phyloP scores from a whole-genome alignment of 2,329 filamentous ascomycete genomes.

The Aspergillus fumigatus region DNA sequence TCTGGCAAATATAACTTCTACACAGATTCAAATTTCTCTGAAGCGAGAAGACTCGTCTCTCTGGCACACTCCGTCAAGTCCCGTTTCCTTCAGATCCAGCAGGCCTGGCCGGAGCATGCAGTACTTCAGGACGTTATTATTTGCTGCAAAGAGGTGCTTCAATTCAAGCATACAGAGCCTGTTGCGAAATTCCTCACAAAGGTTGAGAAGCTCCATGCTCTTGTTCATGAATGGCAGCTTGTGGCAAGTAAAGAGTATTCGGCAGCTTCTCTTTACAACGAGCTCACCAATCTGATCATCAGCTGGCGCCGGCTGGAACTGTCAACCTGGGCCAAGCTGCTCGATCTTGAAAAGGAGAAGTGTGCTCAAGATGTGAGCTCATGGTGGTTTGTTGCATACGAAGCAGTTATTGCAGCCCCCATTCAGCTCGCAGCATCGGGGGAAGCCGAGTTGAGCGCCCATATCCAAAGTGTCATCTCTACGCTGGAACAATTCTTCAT shows the following conservation, averaged over 20 bases:
- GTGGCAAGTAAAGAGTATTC: slow-evolving; percentile 80
- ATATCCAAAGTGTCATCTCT: slow-evolving; percentile 66
- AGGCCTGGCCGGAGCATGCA: slow-evolving; percentile 66
- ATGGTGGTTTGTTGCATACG: slow-evolving; percentile 97
- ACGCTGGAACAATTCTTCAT: slow-evolving; percentile 76
- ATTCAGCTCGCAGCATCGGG: slow-evolving; percentile 59
- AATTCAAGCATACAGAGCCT: slow-evolving; percentile 73
- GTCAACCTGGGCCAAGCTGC: slow-evolving; percentile 82
- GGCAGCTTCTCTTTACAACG: slow-evolving; percentile 66
- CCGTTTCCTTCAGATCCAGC: slow-evolving; percentile 66
- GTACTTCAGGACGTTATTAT: slow-evolving; percentile 73
- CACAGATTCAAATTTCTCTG: slow-evolving; percentile 68
- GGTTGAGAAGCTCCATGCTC: slow-evolving; percentile 78
- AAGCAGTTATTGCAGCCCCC: slow-evolving; percentile 75
- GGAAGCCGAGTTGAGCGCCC: slow-evolving; percentile 56
- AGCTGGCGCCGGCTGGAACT: slow-evolving; percentile 88
- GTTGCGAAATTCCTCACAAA: slow-evolving; percentile 81
- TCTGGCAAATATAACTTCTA: slow-evolving; percentile 78
- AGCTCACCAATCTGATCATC: slow-evolving; percentile 74
- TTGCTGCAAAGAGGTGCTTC: slow-evolving; percentile 69
- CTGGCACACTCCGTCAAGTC: slow-evolving; percentile 65
- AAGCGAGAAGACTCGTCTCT: slow-evolving; percentile 68
- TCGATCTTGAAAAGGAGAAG: slow-evolving; percentile 76
- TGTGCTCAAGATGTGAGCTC: slow-evolving; percentile 73
- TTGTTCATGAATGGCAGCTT: slow-evolving; percentile 90